Evolutionary conservation across 2,329 filamentous ascomycete species (phyloP).

Genomic region (Lecanicillium sp.): DNA sequence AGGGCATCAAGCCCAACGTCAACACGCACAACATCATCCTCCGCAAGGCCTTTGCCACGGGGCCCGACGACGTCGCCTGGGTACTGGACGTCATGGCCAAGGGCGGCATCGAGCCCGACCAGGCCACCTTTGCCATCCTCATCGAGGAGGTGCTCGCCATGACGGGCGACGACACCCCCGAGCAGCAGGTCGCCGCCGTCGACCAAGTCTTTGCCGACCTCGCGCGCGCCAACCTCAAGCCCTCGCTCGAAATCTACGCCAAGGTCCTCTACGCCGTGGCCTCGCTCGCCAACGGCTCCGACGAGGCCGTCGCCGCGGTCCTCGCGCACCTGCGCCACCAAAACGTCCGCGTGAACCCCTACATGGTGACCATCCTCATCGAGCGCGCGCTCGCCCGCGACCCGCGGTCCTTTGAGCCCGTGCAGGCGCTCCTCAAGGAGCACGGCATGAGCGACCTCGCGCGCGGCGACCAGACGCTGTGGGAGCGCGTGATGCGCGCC

Average conservation of each 20-base stretch:
- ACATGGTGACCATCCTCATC: conserved; percentile 71
- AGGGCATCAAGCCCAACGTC: conserved; percentile 50
- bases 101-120: conserved; percentile 51
- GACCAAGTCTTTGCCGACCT: conserved; percentile 52
- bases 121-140: conserved; percentile 68
- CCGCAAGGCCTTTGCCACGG: conserved; percentile 48
- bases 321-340: conserved; percentile 54
- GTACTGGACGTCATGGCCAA: conserved; percentile 55
- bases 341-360: conserved; percentile 48
- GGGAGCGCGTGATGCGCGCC: conserved; percentile 64
- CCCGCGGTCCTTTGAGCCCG: conserved; percentile 53
- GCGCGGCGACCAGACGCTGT: conserved; percentile 55
- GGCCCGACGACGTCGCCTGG: conserved; percentile 40
- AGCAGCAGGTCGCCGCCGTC: conserved; percentile 48
- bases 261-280: conserved; percentile 57
- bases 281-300: conserved; percentile 31
- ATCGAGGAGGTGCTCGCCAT: conserved; percentile 51
- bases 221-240: conserved; percentile 47
- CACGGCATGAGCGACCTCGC: conserved; percentile 34
- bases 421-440: conserved; percentile 56
- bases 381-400: conserved; percentile 57
- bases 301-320: conserved; percentile 51
- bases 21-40: conserved; percentile 66
- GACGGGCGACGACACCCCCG: conserved; percentile 32
- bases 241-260: conserved; percentile 60